Conservation (phyloP, 495 filamentous ascomycete genomes). For the Penicillium longicatenatum region DNA sequence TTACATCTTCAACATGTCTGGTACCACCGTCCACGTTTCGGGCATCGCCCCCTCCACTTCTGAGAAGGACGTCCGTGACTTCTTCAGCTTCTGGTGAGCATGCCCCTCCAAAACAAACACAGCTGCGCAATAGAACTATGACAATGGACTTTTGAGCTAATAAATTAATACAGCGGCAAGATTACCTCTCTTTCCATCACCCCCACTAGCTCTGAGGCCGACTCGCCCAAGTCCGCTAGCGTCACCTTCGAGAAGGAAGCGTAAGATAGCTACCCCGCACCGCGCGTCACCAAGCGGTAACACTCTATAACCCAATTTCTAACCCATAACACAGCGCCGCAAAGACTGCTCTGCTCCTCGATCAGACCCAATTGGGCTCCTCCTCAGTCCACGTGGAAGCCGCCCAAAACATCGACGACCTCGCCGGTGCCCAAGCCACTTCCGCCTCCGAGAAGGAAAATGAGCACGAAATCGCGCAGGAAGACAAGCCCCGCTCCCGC, state of each 20-base stretch:
- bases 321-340: conserved; percentile 57
- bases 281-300: conserved; percentile 8
- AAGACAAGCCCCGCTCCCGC: conserved; percentile 91
- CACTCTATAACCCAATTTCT: not conserved
- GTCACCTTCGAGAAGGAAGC: conserved; percentile 96
- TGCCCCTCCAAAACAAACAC: not conserved
- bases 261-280: conserved; percentile 46
- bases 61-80: conserved; percentile 90
- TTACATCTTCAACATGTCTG: conserved; percentile 40
- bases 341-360: conserved; percentile 93
- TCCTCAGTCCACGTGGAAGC: conserved; percentile 76
- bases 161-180: conserved; percentile 69
- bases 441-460: conserved; percentile 53
- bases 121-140: not conserved
- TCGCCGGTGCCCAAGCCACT: conserved; percentile 55
- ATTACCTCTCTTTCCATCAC: conserved; percentile 80
- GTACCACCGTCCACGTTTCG: conserved; percentile 59
- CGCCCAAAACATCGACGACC: conserved; percentile 62
- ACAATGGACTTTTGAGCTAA: not conserved
- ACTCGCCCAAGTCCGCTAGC: conserved; percentile 72
- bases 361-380: conserved; percentile 88
- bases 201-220: conserved; percentile 56
- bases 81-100: conserved; percentile 97
- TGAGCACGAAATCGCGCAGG: conserved; percentile 74
- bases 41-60: conserved; percentile 79